Evolutionary conservation across 192 early-diverging fungal genomes (phyloP), one percentile per base, ranked within the genome.

Genomic region (Diversispora epigaea): DNA sequence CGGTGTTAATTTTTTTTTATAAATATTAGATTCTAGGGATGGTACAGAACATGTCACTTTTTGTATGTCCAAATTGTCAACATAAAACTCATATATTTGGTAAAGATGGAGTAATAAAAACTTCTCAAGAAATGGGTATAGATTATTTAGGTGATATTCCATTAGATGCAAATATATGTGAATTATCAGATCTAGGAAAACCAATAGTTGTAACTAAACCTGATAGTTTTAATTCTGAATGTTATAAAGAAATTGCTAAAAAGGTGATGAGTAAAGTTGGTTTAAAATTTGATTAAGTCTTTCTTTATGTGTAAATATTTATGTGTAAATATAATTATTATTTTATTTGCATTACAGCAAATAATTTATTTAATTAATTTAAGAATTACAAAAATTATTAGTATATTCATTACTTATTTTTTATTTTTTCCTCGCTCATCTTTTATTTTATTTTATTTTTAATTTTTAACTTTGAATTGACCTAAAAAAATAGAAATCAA

Each of bases 1-100:
- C n/a, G 4, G 14, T 0, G 14, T 17, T 14, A 8, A 50, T 54
- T 17, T 54, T 54, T 17, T 4, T 12, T 19, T 19, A 57, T 57
- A 40, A 19, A 55, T 52, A 56, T 6, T 78, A 93, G 93, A 93
- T 96, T 55, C 81, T 96, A 8, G 95, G 95, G 9, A 60, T 95
- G 15, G 88, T 96, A 0, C 89, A 97, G 77, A 97, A 97, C 78
- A 97, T 97, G 95, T 89, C 88, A 21, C 80, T 87, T 6, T 94
- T 89, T 75, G 79, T 86, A 9, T 97, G 95, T 76, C 87, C 92
- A 7, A 89, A 92, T 60, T 97, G 95, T 76, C 81, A 85, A 6
- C 90, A 93, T 80, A 79, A 86, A 77, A 85, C 88, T 0, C 89
- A 93, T 76, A 89, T 96, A 68, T 97, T 97, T 81, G 94, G 92